phyloP scores from a whole-genome alignment of 2,329 filamentous ascomycete species.

The Aplosporella prunicola region DNA sequence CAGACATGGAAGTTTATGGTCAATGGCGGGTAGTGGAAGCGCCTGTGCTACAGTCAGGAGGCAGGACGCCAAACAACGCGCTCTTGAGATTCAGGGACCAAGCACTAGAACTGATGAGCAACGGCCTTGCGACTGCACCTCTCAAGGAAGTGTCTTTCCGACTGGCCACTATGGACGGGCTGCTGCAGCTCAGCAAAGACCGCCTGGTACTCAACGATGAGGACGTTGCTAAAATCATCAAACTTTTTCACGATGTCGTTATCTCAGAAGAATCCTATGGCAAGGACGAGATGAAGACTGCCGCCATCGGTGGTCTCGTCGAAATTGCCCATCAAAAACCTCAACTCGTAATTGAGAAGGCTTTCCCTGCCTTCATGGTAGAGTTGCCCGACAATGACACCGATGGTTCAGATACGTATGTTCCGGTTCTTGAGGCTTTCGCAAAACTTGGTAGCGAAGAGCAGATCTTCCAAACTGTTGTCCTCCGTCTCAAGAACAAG shows the following conservation, averaged over 20 bases:
- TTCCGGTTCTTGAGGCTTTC: slow-evolving; percentile 52
- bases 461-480: slow-evolving; percentile 54
- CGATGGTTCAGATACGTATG: slow-evolving; percentile 38
- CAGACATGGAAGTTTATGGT: slow-evolving; percentile 49
- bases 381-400: slow-evolving; percentile 49
- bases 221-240: slow-evolving; percentile 42
- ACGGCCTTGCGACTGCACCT: slow-evolving; percentile 35
- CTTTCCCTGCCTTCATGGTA: slow-evolving; percentile 57
- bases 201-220: slow-evolving; percentile 33
- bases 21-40: slow-evolving; percentile 41
- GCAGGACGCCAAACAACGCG: slow-evolving; percentile 24
- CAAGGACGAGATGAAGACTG: slow-evolving; percentile 48
- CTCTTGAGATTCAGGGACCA: slow-evolving; percentile 33
- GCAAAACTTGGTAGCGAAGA: slow-evolving; percentile 55
- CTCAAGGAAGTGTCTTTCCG: slow-evolving; percentile 42
- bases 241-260: slow-evolving; percentile 52
- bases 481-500: slow-evolving; percentile 55
- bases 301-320: slow-evolving; percentile 49
- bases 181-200: slow-evolving; percentile 34
- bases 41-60: slow-evolving; percentile 16
- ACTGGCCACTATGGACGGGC: slow-evolving; percentile 34
- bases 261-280: slow-evolving; percentile 49
- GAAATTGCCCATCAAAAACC: slow-evolving; percentile 55
- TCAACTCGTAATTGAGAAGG: slow-evolving; percentile 52
- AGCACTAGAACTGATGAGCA: slow-evolving; percentile 32